Evolutionary conservation across 2,329 filamentous ascomycete genomes (phyloP), one percentile per base, ranked within the genome.

Genomic region (Eutypella sp.): DNA sequence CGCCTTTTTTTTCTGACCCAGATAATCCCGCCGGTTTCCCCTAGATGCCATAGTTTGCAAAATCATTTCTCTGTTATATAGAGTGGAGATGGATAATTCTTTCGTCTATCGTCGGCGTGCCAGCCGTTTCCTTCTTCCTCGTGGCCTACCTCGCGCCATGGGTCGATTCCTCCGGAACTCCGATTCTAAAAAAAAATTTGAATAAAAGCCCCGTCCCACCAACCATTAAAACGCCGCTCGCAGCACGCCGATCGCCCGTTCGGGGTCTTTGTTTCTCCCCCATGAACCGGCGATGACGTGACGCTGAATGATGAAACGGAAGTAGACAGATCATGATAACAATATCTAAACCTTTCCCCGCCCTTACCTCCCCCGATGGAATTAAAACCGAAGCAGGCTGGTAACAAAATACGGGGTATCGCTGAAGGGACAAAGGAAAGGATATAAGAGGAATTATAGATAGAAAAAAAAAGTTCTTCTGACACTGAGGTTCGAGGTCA

Each of bases 61-160:
- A 42, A 39, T 43, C 45, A 45, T 44, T 52, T 48, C 39, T 27
- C 19, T 15, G 10, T 44, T 62, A 54, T 66, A 66, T 70, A 65
- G 69, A 76, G 73, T 72, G 69, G 73, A 73, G 73, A 71, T 72
- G 63, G 25, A 29, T 33, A n/a, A n/a, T n/a, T n/a, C n/a, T n/a
- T n/a, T 6, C 68, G 63, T 74, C 69, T 74, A 73, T 52, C 49
- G 52, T 47, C 58, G 55, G 51, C 57, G 33, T 51, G 52, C 58
- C 53, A 47, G 54, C 54, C 53, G 46, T 57, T 57, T 48, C 43
- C 54, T 40, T 50, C 54, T 56, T 54, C 54, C 49, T 52, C 56
- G 56, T 41, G 50, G 56, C 50, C 52, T 38, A 42, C 57, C 57
- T 58, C 56, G 51, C 48, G 45, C 46, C 45, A 42, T n/a, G n/a